Evolutionary conservation across 2,329 filamentous ascomycete genomes (phyloP), one percentile per base, ranked within the genome.

Genomic region (Sarocladium brachiariae): DNA sequence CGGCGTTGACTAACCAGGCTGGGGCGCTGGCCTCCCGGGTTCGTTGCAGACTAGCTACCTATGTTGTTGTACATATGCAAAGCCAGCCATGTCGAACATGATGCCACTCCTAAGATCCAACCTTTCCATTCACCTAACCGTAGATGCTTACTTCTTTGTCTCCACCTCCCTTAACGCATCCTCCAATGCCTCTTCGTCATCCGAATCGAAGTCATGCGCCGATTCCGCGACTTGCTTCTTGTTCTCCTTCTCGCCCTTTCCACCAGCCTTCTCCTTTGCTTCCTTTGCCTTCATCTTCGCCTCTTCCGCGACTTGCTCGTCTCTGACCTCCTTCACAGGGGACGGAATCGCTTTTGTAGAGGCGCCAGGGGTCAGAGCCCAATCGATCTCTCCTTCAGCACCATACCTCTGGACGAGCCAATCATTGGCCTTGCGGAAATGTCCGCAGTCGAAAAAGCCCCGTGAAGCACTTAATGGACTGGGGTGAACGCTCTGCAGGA

Each of bases 401-500:
- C 93, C 93, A 66, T 97, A 96, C 52, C 86, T 76, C 58, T 76
- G 67, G 50, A 78, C 72, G 19, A 99, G 73, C 93, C 93, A 99
- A 59, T 87, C 83, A 62, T 96, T 95, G 43, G 87, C 81, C 69
- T 83, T 80, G 55, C 75, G 83, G 66, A 95, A 96, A 68, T 95
- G 90, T 0, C 82, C 81, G 59, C 87, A 91, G 52, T 88, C 84
- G 57, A 89, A 89, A 67, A 90, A 99, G 1, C 93, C 93, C 50
- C 80, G 77, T 13, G 75, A 70, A 3, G 92, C 93, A 69, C 89
- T 95, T 57, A 96, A 68, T n/a, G 93, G 93, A 66, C 89, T 96
- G 0, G 93, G 93, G 70, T 99, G 93, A 47, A 91, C 90, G 60
- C 84, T 87, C 69, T 86, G 84, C 56, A 99, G 73, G 33, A 99